phyloP scores from a whole-genome alignment of 129 eudicot genomes.

The Glebionis coronaria region DNA sequence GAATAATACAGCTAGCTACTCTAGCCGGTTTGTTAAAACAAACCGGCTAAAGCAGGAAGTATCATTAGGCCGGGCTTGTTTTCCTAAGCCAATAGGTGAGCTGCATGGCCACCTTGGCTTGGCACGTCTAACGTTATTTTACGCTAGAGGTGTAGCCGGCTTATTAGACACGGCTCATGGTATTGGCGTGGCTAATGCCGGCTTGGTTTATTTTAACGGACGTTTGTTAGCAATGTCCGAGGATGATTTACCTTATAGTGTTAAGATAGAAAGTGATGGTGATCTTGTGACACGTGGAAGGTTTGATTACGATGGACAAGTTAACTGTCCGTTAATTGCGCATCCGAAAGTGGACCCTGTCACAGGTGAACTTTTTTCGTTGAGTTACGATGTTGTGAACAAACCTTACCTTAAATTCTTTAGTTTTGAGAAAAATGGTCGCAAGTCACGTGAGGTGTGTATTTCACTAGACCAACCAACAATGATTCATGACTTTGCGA shows the following conservation, averaged over 20 bases:
- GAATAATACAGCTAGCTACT: constrained; percentile 40
- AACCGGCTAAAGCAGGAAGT: constrained; percentile 52
- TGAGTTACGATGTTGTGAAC: constrained; percentile 35
- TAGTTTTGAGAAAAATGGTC: constrained; percentile 30
- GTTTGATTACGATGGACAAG: constrained; percentile 27
- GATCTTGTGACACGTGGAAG: constrained; percentile 36
- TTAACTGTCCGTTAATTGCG: constrained; percentile 37
- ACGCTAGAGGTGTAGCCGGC: background rate
- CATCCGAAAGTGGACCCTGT: constrained; percentile 46
- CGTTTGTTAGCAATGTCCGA: constrained; percentile 42
- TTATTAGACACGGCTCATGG: too few species aligned
- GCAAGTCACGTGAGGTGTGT: constrained; percentile 33
- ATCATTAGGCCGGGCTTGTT: constrained; percentile 40
- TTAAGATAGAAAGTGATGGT: constrained; percentile 21
- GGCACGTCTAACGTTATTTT: constrained; percentile 61
- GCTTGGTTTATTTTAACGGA: constrained; percentile 35
- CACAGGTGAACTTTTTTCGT: constrained; percentile 30
- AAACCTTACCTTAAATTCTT: constrained; percentile 45
- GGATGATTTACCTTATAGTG: constrained; percentile 40
- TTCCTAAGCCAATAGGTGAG: constrained; percentile 82
- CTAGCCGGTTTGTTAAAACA: constrained; percentile 62
- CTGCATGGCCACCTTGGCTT: constrained; percentile 72
- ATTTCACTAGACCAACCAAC: constrained; percentile 33
- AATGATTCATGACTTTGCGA: constrained; percentile 48
- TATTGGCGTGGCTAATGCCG: constrained; percentile 42